phyloP scores from a whole-genome alignment of 2,329 filamentous ascomycete genomes.

The Pseudogymnoascus sp. region DNA sequence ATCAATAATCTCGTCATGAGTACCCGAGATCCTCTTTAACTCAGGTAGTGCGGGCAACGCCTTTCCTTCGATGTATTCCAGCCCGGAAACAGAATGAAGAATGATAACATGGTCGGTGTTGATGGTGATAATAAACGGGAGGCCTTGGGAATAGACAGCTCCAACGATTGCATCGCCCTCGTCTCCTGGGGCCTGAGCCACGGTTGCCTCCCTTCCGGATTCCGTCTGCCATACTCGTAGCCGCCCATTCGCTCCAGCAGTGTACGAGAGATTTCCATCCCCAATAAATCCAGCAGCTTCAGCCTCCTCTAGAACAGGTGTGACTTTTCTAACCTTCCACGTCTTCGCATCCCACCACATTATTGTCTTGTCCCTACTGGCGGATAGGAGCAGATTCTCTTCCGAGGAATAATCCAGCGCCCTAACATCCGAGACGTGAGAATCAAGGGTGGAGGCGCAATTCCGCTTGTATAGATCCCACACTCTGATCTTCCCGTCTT shows the following conservation, averaged over 20 bases:
- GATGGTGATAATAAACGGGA: constrained; percentile 69
- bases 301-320: constrained; percentile 77
- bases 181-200: constrained; percentile 55
- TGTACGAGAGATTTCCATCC: constrained; percentile 65
- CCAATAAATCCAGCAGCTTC: constrained; percentile 76
- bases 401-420: constrained; percentile 71
- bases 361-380: constrained; percentile 85
- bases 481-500: constrained; percentile 85
- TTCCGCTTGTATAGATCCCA: constrained; percentile 86
- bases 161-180: constrained; percentile 64
- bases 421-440: constrained; percentile 92
- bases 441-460: constrained; percentile 71
- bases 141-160: constrained; percentile 55
- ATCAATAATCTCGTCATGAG: constrained; percentile 96
- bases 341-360: constrained; percentile 83
- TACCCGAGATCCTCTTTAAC: constrained; percentile 80
- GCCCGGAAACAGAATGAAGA: constrained; percentile 53
- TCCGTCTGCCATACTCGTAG: constrained; percentile 77
- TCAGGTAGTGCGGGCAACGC: constrained; percentile 30
- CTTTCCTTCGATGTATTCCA: constrained; percentile 32
- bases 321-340: constrained; percentile 75
- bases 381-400: constrained; percentile 71
- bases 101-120: constrained; percentile 85
- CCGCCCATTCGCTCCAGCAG: constrained; percentile 75
- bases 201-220: constrained; percentile 69